Evolutionary conservation across 225 moss, liverwort and hornwort species (phyloP).

Genomic region (Pleurozium schreberi): DNA sequence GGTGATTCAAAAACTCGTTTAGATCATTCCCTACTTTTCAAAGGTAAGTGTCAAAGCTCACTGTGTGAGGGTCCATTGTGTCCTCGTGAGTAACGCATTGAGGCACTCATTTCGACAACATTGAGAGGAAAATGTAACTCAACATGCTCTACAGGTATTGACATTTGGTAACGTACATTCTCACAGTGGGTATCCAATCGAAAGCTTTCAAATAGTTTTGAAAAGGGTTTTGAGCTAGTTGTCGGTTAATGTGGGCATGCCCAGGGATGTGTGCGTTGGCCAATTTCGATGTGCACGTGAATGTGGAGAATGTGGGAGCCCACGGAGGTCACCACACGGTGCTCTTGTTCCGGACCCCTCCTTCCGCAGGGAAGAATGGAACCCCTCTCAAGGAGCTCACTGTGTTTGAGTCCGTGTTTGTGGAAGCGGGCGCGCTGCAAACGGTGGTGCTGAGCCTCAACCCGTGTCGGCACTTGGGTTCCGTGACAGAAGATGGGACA

Average conservation of each 20-base stretch:
- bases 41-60: neutral
- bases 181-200: neutral
- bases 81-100: neutral
- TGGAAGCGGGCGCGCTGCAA: slow-evolving; percentile 9
- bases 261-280: slow-evolving; percentile 7
- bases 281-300: slow-evolving; percentile 41
- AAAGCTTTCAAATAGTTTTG: neutral
- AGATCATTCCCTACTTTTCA: neutral
- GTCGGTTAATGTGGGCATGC: neutral
- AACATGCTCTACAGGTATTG: neutral
- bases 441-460: slow-evolving; percentile 26
- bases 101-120: neutral
- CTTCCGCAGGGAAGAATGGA: slow-evolving; percentile 34
- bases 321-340: slow-evolving; percentile 33
- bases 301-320: slow-evolving; percentile 43
- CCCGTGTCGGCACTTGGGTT: slow-evolving; percentile 53
- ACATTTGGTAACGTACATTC: neutral
- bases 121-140: neutral
- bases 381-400: slow-evolving; percentile 27
- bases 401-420: slow-evolving; percentile 36
- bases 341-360: slow-evolving; percentile 42
- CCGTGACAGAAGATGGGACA: slow-evolving; percentile 25
- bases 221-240: neutral
- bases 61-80: too few species aligned
- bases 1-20: too few species aligned